Evolutionary conservation across 169 alveolate genomes (phyloP), one percentile per base, ranked within the genome.

Genomic region (Eimeria tenella): DNA sequence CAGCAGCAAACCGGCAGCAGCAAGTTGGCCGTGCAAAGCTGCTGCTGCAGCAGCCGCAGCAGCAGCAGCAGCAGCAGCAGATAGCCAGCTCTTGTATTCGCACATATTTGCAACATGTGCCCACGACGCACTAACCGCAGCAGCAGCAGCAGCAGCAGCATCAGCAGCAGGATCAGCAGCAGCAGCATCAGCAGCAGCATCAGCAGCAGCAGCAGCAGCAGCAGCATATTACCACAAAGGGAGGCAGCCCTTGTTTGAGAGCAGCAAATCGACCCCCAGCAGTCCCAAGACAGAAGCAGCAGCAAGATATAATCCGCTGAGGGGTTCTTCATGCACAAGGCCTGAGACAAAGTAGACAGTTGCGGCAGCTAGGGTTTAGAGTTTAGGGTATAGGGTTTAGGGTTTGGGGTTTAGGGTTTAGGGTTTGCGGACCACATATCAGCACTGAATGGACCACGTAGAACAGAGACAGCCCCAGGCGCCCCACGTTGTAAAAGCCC

Each of bases 401-500:
- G 73, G 73, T 63, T 63, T 63, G 5, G 73, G 73, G 73, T 11
- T 63, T 63, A 63, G 82, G 82, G 82, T 71, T 31, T 71, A 31
- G 55, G 55, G 55, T 25, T 71, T 31, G 42, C 82, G 17, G 56
- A 42, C 86, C 63, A 62, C 63, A 75, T 13, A 75, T 9, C 9
- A 75, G 86, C 7, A 25, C 31, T 31, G 63, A 49, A 42, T 75
- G 60, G 49, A 75, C 86, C 19, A 42, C 63, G 49, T 31, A 75
- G 63, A 75, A 75, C 31, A 25, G 52, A 50, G 86, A 75, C 23
- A 42, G 42, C 13, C 77, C 77, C 9, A 68, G 77, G 13, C 77
- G 77, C 77, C 77, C 77, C 11, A 68, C 31, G n/a, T 7, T 68
- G n/a, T 49, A 75, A 42, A 25, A 49, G 17, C 86, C 60, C 23